Evolutionary conservation across 805 yeast species (phyloP).

Genomic region (Myxozyma geophila): DNA sequence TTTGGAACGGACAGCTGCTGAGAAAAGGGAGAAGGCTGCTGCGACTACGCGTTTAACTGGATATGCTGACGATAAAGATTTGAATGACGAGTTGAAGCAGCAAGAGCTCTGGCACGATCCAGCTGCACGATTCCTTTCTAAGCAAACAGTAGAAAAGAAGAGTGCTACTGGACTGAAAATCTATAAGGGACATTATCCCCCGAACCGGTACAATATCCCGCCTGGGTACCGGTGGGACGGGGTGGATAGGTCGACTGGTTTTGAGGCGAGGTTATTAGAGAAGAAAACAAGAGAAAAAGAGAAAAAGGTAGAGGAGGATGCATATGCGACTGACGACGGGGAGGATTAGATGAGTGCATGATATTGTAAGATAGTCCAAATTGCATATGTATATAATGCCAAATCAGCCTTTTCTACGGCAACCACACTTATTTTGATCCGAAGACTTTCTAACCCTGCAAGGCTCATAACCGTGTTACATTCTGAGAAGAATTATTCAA

Average conservation of each 20-base stretch:
- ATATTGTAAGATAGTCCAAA: no score
- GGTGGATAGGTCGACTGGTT: constrained; percentile 85
- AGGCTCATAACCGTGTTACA: no score
- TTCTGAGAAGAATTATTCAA: no score
- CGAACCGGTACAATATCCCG: constrained; percentile 72
- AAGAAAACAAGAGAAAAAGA: constrained; percentile 38
- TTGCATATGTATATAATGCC: no score
- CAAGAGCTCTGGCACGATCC: constrained; percentile 66
- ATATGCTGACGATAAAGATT: constrained; percentile 49
- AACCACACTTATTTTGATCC: no score
- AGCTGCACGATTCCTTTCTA: constrained; percentile 52
- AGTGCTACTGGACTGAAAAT: constrained; percentile 56
- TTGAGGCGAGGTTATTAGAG: constrained; percentile 66
- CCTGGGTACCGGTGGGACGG: constrained; percentile 95
- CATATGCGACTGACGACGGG: constrained; percentile 30
- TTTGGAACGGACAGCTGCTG: constrained; percentile 47
- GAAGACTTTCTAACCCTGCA: no score
- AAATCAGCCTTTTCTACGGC: no score
- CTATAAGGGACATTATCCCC: constrained; percentile 60
- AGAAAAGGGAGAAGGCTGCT: constrained; percentile 42
- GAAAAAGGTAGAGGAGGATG: constrained; percentile 34
- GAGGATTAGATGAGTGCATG: constrained; percentile 7
- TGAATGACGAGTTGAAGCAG: constrained; percentile 46
- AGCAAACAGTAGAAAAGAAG: constrained; percentile 35
- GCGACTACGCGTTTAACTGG: constrained; percentile 41